phyloP scores from a whole-genome alignment of 2,329 filamentous ascomycete genomes.

The Monilinia polystroma region DNA sequence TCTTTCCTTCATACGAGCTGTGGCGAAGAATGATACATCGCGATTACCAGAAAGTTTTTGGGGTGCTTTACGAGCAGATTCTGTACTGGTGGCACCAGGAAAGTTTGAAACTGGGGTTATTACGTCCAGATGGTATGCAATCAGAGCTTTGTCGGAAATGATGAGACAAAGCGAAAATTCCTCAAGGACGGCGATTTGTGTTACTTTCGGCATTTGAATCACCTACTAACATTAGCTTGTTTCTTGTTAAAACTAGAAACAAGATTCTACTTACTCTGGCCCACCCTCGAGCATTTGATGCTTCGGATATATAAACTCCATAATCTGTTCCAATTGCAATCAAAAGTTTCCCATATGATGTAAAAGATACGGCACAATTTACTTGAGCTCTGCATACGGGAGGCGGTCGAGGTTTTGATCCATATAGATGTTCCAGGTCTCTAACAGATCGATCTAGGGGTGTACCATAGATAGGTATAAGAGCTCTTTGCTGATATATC shows the following conservation, averaged over 20 bases:
- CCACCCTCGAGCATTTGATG: conserved; percentile 89
- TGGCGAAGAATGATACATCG: conserved; percentile 95
- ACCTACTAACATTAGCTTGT: conserved; percentile 52
- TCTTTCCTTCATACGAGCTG: conserved; percentile 94
- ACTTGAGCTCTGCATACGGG: conserved; percentile 83
- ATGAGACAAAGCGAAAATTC: conserved; percentile 92
- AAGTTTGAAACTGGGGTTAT: conserved; percentile 65
- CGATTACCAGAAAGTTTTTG: conserved; percentile 83
- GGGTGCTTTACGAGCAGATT: conserved; percentile 80
- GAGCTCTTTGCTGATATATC: conserved; percentile 56
- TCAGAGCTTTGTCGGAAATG: conserved; percentile 85
- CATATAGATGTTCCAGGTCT: conserved; percentile 80
- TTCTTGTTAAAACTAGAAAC: background rate
- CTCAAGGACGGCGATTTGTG: conserved; percentile 91
- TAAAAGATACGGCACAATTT: conserved; percentile 91
- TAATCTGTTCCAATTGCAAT: conserved; percentile 94
- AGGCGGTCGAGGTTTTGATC: conserved; percentile 65
- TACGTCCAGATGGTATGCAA: conserved; percentile 90
- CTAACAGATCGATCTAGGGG: conserved; percentile 87
- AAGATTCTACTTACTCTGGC: conserved; percentile 62
- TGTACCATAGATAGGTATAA: conserved; percentile 82
- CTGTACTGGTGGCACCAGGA: conserved; percentile 57
- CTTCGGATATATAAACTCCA: conserved; percentile 87
- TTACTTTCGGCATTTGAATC: conserved; percentile 71
- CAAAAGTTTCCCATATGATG: conserved; percentile 78